phyloP scores from a whole-genome alignment of 1,284 basidiomycete species.

The Sanghuangporus baumii region DNA sequence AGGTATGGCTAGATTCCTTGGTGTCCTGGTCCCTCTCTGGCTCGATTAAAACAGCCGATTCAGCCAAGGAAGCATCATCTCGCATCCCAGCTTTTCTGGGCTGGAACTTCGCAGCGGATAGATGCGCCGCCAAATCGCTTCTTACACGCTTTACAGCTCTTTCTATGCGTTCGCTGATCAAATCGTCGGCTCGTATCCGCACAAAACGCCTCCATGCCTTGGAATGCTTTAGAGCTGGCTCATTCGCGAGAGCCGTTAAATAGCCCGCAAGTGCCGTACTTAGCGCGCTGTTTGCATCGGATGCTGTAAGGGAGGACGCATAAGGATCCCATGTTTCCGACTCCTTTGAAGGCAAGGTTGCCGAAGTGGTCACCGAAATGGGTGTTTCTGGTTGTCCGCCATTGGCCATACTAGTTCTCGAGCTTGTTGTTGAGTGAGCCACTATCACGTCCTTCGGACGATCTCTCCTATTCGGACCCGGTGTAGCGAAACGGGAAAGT shows the following conservation, averaged over 20 bases:
- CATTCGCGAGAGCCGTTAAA: constrained; percentile 72
- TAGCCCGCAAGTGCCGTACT: constrained; percentile 74
- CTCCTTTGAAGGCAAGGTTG: constrained; percentile 14
- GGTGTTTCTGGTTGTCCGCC: background rate
- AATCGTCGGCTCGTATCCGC: constrained; percentile 76
- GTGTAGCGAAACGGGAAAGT: constrained; percentile 74
- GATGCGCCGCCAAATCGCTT: constrained; percentile 75
- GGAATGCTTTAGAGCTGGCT: constrained; percentile 51
- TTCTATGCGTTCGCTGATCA: constrained; percentile 81
- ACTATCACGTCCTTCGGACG: constrained; percentile 12
- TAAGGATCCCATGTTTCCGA: constrained; percentile 19
- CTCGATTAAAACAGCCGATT: constrained; percentile 17
- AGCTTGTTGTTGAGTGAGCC: constrained; percentile 5
- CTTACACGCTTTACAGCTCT: constrained; percentile 82
- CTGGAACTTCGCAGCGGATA: constrained; percentile 19
- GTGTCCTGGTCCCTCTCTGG: constrained; percentile 17
- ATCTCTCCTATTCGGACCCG: constrained; percentile 36
- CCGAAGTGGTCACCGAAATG: constrained; percentile 12
- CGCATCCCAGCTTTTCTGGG: constrained; percentile 29
- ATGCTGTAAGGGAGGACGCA: constrained; percentile 14
- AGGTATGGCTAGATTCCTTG: background rate
- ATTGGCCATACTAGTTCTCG: constrained; percentile 12
- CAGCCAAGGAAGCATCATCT: constrained; percentile 19
- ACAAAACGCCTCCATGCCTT: constrained; percentile 84
- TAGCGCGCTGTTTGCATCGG: constrained; percentile 25